These are phyloP conservation scores for Linum trigynum DNA, from an alignment of 345 rosid genomes.

Conservation along the genomic window DNA sequence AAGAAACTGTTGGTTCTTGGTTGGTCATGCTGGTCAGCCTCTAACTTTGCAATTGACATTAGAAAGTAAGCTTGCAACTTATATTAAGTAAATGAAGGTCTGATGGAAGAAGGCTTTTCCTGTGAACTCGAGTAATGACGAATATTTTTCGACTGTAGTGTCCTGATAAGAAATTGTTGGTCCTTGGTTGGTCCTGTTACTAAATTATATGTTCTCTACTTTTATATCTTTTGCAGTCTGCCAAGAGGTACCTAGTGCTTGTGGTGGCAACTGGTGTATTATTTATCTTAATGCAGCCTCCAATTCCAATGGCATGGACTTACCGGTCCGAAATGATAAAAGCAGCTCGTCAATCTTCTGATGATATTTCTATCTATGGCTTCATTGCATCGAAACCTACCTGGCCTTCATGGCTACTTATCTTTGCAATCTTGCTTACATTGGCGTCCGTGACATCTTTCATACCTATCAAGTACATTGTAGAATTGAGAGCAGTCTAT, in stretches of 20 bases:
- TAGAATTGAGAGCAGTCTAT: conserved; percentile 74
- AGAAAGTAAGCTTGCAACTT: background rate
- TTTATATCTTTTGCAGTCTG: conserved; percentile 45
- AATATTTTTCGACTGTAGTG: background rate
- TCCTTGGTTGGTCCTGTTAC: background rate
- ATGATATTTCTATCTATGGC: conserved; percentile 92
- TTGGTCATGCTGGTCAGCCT: background rate
- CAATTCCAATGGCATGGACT: conserved; percentile 77
- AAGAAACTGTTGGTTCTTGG: too few species aligned
- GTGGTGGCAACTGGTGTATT: conserved; percentile 84
- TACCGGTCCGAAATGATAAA: conserved; percentile 70
- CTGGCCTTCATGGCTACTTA: conserved; percentile 99
- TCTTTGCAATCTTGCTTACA: conserved; percentile 69
- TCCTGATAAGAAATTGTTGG: background rate
- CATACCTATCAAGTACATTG: conserved; percentile 80
- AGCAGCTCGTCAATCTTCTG: conserved; percentile 87
- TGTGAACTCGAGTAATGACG: background rate
- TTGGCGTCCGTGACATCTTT: conserved; percentile 79
- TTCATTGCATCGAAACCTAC: conserved; percentile 87
- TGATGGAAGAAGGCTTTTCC: background rate
- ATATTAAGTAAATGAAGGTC: background rate
- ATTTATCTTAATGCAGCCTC: conserved; percentile 91
- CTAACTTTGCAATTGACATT: background rate
- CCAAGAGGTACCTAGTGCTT: conserved; percentile 83
- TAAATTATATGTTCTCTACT: background rate